phyloP scores from a whole-genome alignment of 2,329 filamentous ascomycete genomes.

The Falciphora oryzae region DNA sequence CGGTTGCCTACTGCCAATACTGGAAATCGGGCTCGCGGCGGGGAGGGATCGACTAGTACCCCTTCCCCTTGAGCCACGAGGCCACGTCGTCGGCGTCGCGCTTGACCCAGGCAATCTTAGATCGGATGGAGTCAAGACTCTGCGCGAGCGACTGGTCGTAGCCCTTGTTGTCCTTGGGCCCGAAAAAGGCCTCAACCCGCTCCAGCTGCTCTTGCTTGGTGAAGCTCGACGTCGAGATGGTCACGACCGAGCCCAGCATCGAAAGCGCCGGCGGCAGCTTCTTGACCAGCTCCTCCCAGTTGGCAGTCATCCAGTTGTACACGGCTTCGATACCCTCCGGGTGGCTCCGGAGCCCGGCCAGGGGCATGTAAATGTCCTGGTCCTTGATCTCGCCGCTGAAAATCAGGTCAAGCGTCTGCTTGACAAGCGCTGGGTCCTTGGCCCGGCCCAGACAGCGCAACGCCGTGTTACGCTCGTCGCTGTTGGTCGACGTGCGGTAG shows the following conservation, averaged over 20 bases:
- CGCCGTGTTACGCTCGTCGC: constrained; percentile 87
- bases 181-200: constrained; percentile 76
- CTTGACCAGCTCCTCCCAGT: constrained; percentile 80
- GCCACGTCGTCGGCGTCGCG: constrained; percentile 70
- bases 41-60: constrained; percentile 17
- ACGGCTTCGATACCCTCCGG: constrained; percentile 72
- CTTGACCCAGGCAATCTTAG: constrained; percentile 76
- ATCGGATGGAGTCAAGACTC: constrained; percentile 75
- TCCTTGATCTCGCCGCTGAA: constrained; percentile 81
- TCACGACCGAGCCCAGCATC: constrained; percentile 80
- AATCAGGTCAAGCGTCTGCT: constrained; percentile 71
- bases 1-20: neutral
- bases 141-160: constrained; percentile 89
- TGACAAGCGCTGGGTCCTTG: constrained; percentile 70
- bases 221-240: constrained; percentile 76
- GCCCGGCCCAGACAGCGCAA: constrained; percentile 77
- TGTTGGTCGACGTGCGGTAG: constrained; percentile 68
- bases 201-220: constrained; percentile 69
- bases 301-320: constrained; percentile 76
- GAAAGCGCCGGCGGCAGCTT: constrained; percentile 79
- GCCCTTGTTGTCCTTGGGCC: constrained; percentile 70
- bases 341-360: constrained; percentile 72
- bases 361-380: constrained; percentile 89
- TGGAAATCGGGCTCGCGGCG: neutral
- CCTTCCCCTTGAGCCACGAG: constrained; percentile 29